Evolutionary conservation across 176 grass and related monocot genomes (phyloP).

Genomic region (Elaeis guineensis): DNA sequence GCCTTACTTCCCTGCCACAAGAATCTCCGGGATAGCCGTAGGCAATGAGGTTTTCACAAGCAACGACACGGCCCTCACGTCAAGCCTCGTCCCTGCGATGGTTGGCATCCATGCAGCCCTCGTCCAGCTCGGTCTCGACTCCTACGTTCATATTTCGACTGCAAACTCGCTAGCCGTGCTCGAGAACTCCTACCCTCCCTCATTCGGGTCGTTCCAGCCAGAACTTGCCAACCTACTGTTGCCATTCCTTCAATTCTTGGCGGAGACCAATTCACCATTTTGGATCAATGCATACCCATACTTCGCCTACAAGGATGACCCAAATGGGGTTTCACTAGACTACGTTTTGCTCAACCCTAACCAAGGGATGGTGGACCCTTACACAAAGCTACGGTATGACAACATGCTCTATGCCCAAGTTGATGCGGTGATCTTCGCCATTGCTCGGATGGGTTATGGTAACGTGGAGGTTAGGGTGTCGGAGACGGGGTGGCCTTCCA

Average conservation of each 20-base stretch:
- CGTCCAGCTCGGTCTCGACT: slow-evolving; percentile 58
- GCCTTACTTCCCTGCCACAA: slow-evolving; percentile 72
- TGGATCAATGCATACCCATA: slow-evolving; percentile 14
- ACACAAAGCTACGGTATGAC: slow-evolving; percentile 5
- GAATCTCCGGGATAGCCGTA: slow-evolving; percentile 73
- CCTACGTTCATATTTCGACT: slow-evolving; percentile 64
- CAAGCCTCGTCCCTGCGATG: slow-evolving; percentile 81
- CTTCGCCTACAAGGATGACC: slow-evolving; percentile 8
- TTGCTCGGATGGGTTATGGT: not conserved
- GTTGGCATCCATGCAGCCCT: slow-evolving; percentile 57
- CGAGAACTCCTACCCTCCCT: slow-evolving; percentile 77
- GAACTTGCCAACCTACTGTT: slow-evolving; percentile 40
- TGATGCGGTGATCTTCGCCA: not conserved
- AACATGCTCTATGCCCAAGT: slow-evolving; percentile 17
- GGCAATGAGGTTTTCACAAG: slow-evolving; percentile 83
- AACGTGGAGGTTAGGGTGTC: slow-evolving; percentile 2
- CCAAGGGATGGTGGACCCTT: not conserved
- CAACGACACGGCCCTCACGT: slow-evolving; percentile 54
- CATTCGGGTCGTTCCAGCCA: slow-evolving; percentile 55
- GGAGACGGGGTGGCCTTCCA: slow-evolving; percentile 11
- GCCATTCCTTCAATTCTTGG: slow-evolving; percentile 62
- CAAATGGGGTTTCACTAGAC: not conserved
- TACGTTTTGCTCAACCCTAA: slow-evolving; percentile 1
- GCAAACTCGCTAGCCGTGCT: slow-evolving; percentile 77
- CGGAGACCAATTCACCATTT: slow-evolving; percentile 32